Conservation (phyloP, 2,329 filamentous ascomycete species). For the Colletotrichum karsti region DNA sequence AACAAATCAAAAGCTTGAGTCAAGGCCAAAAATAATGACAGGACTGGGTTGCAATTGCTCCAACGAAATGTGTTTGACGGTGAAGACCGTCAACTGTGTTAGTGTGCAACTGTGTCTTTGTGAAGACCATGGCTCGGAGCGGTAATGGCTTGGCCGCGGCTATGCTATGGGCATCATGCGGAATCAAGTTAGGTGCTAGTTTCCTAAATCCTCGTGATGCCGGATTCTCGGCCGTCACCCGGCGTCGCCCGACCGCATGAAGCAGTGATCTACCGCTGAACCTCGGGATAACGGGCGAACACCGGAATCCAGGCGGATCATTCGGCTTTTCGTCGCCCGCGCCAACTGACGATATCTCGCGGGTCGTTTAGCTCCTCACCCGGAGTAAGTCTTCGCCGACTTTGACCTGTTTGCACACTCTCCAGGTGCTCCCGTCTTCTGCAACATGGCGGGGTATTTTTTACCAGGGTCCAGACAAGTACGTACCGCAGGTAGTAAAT, state of each 20-base stretch:
- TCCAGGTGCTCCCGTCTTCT: not conserved
- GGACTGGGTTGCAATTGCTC: conserved; percentile 4
- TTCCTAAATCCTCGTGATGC: not conserved
- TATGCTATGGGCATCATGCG: not conserved
- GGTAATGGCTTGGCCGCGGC: not conserved
- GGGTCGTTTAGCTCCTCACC: not conserved
- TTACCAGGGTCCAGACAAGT: not conserved
- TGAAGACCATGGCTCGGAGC: too few relatives aligned
- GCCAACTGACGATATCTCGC: not conserved
- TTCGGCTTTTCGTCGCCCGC: not conserved
- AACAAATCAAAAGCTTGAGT: conserved; percentile 30
- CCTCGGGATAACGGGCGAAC: conserved; percentile 16
- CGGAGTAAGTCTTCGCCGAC: conserved; percentile 11
- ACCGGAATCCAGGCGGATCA: conserved; percentile 2
- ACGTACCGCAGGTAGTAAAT: not conserved
- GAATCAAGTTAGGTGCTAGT: too few relatives aligned
- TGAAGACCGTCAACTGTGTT: not conserved
- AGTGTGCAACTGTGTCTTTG: not conserved
- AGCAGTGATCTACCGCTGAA: not conserved
- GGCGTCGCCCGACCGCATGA: conserved; percentile 6
- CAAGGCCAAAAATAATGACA: conserved; percentile 27
- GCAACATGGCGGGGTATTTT: conserved; percentile 8
- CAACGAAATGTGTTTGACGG: not conserved
- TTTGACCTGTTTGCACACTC: not conserved
- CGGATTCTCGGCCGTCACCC: not conserved